These are phyloP conservation scores for Eutrema salsugineum DNA, from an alignment of 441 rosid species.

Conservation along the genomic window DNA sequence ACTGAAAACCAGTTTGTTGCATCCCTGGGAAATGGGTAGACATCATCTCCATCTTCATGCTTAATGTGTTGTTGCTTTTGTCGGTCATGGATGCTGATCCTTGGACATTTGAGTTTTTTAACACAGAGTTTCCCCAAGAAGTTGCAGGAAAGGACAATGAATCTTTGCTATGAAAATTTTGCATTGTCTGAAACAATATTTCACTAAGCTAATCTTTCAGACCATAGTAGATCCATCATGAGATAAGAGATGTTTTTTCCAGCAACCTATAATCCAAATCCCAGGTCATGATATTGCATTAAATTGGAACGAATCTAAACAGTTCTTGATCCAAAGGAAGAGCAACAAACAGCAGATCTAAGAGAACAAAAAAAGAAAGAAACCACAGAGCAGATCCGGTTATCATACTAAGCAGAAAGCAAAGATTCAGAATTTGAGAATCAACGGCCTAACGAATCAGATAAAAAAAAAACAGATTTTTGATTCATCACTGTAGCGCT, in stretches of 20 bases:
- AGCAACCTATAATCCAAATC: not conserved
- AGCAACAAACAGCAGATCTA: slow-evolving; percentile 22
- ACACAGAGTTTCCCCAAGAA: slow-evolving; percentile 16
- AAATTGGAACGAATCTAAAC: not conserved
- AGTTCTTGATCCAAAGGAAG: slow-evolving; percentile 6
- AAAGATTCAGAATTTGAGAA: slow-evolving; percentile 4
- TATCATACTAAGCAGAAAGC: not conserved
- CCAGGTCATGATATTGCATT: not conserved
- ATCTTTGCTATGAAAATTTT: slow-evolving; percentile 4
- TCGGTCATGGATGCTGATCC: slow-evolving; percentile 17
- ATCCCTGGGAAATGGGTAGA: slow-evolving; percentile 32
- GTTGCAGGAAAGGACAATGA: not conserved
- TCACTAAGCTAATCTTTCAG: not conserved
- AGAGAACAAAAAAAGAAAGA: not conserved
- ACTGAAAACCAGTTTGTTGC: slow-evolving; percentile 37
- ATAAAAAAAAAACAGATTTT: not conserved
- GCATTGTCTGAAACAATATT: slow-evolving; percentile 19
- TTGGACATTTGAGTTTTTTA: slow-evolving; percentile 16
- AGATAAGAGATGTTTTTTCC: not conserved
- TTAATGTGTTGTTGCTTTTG: slow-evolving; percentile 7
- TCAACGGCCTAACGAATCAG: not conserved
- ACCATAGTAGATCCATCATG: not conserved
- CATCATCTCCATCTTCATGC: slow-evolving; percentile 44
- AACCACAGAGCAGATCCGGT: not conserved
- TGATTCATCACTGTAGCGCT: not conserved